These are phyloP conservation scores for Mikania micrantha DNA, from an alignment of 129 eudicot species.

Conservation along the genomic window DNA sequence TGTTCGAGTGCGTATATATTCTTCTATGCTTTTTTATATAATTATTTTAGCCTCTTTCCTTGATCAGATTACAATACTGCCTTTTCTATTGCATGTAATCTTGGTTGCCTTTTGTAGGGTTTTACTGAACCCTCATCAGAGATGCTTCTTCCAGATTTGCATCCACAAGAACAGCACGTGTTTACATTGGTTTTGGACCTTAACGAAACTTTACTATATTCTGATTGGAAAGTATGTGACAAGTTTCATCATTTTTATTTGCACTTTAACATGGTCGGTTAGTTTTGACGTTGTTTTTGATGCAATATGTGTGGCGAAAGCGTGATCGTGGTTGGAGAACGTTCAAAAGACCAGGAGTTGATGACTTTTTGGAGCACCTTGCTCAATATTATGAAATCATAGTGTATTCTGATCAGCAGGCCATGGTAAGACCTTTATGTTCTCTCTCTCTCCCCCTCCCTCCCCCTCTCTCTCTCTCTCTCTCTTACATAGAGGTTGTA, in stretches of 20 bases:
- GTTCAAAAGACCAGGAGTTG: slow-evolving; percentile 88
- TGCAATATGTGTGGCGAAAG: slow-evolving; percentile 27
- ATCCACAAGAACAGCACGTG: slow-evolving; percentile 67
- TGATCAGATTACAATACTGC: background rate
- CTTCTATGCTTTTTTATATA: background rate
- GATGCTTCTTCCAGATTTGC: slow-evolving; percentile 87
- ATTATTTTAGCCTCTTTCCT: background rate
- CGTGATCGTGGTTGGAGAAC: slow-evolving; percentile 99
- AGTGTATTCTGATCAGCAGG: slow-evolving; percentile 68
- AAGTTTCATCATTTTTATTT: slow-evolving; percentile 1
- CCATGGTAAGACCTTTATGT: slow-evolving; percentile 36
- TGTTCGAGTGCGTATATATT: slow-evolving; percentile 43
- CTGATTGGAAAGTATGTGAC: slow-evolving; percentile 80
- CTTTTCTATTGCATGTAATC: background rate
- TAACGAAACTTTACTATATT: slow-evolving; percentile 69
- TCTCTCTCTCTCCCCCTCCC: too few relatives aligned
- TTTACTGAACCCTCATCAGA: slow-evolving; percentile 81
- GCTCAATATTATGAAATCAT: slow-evolving; percentile 76
- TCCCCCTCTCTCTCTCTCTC: too few relatives aligned
- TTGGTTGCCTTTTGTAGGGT: slow-evolving; percentile 39
- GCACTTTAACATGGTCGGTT: background rate
- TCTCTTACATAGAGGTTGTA: background rate
- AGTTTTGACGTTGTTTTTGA: background rate
- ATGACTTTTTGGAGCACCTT: slow-evolving; percentile 71
- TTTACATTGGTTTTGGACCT: slow-evolving; percentile 87